Base-by-base conservation (phyloP, 2,329 filamentous ascomycete genomes). In the Sclerotinia sclerotiorum region DNA sequence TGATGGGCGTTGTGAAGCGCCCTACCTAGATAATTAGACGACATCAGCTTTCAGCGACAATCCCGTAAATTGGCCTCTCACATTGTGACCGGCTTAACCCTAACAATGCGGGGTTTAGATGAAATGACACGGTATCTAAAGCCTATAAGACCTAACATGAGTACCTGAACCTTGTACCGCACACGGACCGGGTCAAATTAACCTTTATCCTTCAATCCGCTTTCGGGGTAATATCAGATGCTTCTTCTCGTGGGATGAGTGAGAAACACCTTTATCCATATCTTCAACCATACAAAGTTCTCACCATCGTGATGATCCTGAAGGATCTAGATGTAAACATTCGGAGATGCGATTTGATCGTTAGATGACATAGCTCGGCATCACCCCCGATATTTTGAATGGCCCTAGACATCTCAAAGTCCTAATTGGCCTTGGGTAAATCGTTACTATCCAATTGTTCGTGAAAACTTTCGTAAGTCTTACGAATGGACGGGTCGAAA, bases 361-460 rank as follows among this genome's bases (percentile, higher is more conserved):
- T 51, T 60, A 39, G 35, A 10, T 39, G 48, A 42, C 58, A 67
- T 42, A 19, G 63, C 63, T 58, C 46, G 13, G 19, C 13, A 61
- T 13, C 42, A 19, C 32, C 32, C 32, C 15, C 32, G 35, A 39
- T 54, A 32, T 24, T 46, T 5, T 46, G 24, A 21, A 49, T 32
- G 10, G 13, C 8, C 24, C 17, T 63, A 27, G 32, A 49, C 15
- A 24, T 58, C 15, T 64, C 27, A 39, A 61, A 8, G 8, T 15
- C 35, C 7, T 72, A 58, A 74, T 75, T 75, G 71, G 74, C 35
- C n/a, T 46, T 24, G 21, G 4, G 32, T 32, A 55, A 63, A 69
- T 69, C 66, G 46, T 71, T 72, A 68, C 71, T 66, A 69, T 65
- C 74, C 74, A 75, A 75, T 72, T 60, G 60, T 67, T 42, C 73